These are phyloP conservation scores for Jacaranda copaia DNA, from an alignment of 257 asterid species.

Conservation along the genomic window DNA sequence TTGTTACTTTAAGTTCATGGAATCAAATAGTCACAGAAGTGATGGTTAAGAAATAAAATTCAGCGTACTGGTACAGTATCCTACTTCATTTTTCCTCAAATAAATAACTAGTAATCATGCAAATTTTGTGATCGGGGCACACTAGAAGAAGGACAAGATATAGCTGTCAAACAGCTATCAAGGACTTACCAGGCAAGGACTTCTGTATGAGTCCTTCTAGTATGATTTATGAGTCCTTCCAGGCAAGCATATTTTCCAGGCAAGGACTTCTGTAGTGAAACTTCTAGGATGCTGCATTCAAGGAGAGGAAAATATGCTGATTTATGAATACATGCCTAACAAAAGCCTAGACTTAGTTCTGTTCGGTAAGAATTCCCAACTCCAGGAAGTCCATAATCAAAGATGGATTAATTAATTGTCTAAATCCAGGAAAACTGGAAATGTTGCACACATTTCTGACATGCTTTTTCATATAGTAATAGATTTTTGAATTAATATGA, in stretches of 20 bases:
- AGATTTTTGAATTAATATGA: not conserved
- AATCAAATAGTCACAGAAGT: not conserved
- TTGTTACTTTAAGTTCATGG: too few relatives aligned
- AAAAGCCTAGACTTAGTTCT: conserved; percentile 45
- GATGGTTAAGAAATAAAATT: not conserved
- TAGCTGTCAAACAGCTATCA: conserved; percentile 51
- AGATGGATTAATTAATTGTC: not conserved
- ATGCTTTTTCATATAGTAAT: too few relatives aligned
- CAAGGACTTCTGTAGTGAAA: too few relatives aligned
- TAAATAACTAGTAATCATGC: not conserved
- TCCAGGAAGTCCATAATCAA: not conserved
- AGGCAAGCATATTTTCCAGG: too few relatives aligned
- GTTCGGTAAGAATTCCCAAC: conserved; percentile 31
- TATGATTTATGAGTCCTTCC: too few relatives aligned
- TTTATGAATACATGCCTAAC: conserved; percentile 46
- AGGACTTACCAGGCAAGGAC: conserved; percentile 49
- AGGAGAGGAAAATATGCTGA: conserved; percentile 45
- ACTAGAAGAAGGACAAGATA: conserved; percentile 38
- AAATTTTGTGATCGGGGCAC: conserved; percentile 25
- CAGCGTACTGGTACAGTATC: not conserved
- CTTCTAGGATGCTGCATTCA: conserved; percentile 51
- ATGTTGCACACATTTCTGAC: not conserved
- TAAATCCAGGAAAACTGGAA: too few relatives aligned
- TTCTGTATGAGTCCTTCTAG: too few relatives aligned
- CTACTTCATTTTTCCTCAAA: not conserved